Evolutionary conservation across 2,329 filamentous ascomycete genomes (phyloP).

Genomic region (Epicoccum sorghinum): DNA sequence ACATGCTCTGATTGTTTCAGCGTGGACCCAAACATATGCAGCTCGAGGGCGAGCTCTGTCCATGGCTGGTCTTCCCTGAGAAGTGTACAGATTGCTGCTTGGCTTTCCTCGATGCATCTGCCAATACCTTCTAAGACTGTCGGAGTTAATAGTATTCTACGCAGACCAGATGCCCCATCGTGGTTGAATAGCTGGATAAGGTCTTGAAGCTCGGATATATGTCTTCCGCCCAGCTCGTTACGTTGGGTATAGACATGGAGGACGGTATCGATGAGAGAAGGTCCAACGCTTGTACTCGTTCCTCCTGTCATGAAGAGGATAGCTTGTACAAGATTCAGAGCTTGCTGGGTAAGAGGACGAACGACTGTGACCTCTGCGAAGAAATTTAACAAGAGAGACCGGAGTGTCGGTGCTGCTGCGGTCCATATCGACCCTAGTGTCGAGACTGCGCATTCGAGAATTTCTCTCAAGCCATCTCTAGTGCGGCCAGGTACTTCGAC

Average conservation of each 20-base stretch:
- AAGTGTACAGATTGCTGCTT: slow-evolving; percentile 24
- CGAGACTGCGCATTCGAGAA: slow-evolving; percentile 19
- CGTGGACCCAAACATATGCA: slow-evolving; percentile 27
- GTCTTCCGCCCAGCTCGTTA: slow-evolving; percentile 23
- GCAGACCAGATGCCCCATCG: slow-evolving; percentile 18
- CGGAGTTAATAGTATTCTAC: slow-evolving; percentile 21
- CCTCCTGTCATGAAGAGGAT: slow-evolving; percentile 15
- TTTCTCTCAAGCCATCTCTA: slow-evolving; percentile 22
- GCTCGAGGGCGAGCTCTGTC: slow-evolving; percentile 26
- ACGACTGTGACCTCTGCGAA: slow-evolving; percentile 27
- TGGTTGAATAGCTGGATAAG: slow-evolving; percentile 26
- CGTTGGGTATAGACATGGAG: slow-evolving; percentile 14
- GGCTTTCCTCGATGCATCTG: slow-evolving; percentile 32
- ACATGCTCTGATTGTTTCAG: slow-evolving; percentile 25
- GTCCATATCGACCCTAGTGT: slow-evolving; percentile 19
- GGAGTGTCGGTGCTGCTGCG: background rate
- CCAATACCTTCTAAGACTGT: slow-evolving; percentile 31
- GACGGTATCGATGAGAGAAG: slow-evolving; percentile 20
- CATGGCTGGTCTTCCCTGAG: slow-evolving; percentile 23
- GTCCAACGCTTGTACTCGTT: slow-evolving; percentile 7
- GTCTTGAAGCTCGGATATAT: slow-evolving; percentile 24
- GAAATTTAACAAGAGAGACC: slow-evolving; percentile 15
- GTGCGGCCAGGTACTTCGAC: slow-evolving; percentile 30
- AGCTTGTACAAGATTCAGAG: slow-evolving; percentile 32
- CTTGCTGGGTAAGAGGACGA: slow-evolving; percentile 26